Evolutionary conservation across 2,329 filamentous ascomycete species (phyloP).

Genomic region (Lecanosticta acicola): DNA sequence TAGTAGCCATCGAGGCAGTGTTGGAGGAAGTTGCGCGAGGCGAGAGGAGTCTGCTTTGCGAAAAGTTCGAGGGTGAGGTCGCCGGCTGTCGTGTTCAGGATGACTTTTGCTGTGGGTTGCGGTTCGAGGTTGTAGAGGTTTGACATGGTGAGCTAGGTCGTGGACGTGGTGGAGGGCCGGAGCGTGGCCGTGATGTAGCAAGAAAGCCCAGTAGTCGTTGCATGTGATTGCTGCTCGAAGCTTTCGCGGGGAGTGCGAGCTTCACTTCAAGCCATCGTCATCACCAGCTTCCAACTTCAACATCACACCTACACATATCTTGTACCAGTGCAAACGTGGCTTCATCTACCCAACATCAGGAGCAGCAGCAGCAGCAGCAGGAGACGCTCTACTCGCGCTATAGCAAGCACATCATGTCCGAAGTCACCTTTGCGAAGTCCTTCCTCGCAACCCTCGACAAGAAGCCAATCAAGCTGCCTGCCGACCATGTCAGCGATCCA

Average conservation of each 20-base stretch:
- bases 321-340: neutral
- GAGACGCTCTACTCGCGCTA: slow-evolving; percentile 27
- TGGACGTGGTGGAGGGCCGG: too few species aligned
- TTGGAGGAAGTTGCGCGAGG: slow-evolving; percentile 92
- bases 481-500: slow-evolving; percentile 85
- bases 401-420: slow-evolving; percentile 58
- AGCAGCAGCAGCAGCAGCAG: slow-evolving; percentile 7
- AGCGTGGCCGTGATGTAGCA: too few species aligned
- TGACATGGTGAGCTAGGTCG: slow-evolving; percentile 73
- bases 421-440: slow-evolving; percentile 62
- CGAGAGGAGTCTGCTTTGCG: slow-evolving; percentile 85
- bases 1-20: slow-evolving; percentile 95
- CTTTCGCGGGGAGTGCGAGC: slow-evolving; percentile 1
- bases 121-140: slow-evolving; percentile 91
- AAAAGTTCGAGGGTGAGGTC: slow-evolving; percentile 90
- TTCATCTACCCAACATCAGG: neutral
- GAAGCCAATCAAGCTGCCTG: slow-evolving; percentile 71
- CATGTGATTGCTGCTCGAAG: slow-evolving; percentile 6
- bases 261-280: neutral
- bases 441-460: slow-evolving; percentile 78
- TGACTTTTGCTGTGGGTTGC: slow-evolving; percentile 83
- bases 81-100: slow-evolving; percentile 83
- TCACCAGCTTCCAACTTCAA: slow-evolving; percentile 1
- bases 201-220: neutral
- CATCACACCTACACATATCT: slow-evolving; percentile 1